Evolutionary conservation across 805 yeast genomes (phyloP).

Genomic region (Pichia californica): DNA sequence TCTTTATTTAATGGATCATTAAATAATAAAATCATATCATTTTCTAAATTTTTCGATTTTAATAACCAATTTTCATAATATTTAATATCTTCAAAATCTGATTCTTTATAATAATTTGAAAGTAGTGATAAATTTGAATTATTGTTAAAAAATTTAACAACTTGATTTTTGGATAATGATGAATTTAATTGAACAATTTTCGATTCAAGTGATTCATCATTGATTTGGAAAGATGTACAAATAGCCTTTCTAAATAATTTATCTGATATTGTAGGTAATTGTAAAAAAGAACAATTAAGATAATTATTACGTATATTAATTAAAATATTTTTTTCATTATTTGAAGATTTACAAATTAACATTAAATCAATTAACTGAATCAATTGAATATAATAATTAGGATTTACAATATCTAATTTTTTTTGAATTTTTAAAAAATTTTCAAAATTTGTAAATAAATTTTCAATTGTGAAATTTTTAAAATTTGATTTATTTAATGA

Average conservation of each 20-base stretch:
- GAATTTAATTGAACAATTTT: slow-evolving; percentile 4
- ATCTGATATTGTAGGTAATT: slow-evolving; percentile 16
- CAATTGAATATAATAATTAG: slow-evolving; percentile 9
- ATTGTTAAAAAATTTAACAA: slow-evolving; percentile 5
- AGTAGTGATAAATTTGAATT: slow-evolving; percentile 5
- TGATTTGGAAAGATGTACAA: slow-evolving; percentile 9
- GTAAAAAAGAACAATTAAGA: slow-evolving; percentile 10
- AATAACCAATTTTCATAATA: slow-evolving; percentile 15
- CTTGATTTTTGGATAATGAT: slow-evolving; percentile 4
- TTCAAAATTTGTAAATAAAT: slow-evolving; percentile 1
- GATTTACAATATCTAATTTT: background rate
- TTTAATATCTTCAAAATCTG: slow-evolving; percentile 13
- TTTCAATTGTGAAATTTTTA: slow-evolving; percentile 13
- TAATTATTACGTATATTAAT: slow-evolving; percentile 7
- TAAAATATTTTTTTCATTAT: slow-evolving; percentile 5
- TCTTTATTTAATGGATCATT: background rate
- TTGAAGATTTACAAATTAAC: slow-evolving; percentile 12
- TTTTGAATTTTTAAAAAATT: background rate
- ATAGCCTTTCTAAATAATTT: slow-evolving; percentile 8
- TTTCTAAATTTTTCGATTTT: slow-evolving; percentile 11
- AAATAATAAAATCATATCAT: slow-evolving; percentile 6
- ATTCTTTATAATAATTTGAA: slow-evolving; percentile 3
- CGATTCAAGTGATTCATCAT: background rate
- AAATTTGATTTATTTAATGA: slow-evolving; percentile 14
- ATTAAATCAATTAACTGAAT: slow-evolving; percentile 17